phyloP scores from a whole-genome alignment of 2,329 filamentous ascomycete species.

The Leptographium radiaticola region DNA sequence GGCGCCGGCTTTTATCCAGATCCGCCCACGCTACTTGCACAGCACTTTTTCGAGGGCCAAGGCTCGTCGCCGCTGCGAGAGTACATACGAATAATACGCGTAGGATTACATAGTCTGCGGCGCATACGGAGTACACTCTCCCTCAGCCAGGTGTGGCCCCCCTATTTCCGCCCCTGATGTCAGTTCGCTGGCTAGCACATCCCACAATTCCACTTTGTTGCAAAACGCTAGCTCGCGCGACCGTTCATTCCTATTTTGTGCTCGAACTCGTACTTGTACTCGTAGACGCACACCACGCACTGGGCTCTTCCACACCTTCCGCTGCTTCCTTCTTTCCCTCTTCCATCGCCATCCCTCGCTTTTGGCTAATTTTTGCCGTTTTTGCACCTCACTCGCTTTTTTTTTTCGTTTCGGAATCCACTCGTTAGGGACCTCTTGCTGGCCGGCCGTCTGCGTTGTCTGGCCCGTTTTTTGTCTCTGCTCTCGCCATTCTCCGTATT shows the following conservation, averaged over 20 bases:
- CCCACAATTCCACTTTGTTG: neutral
- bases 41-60: no score
- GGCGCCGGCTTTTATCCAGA: no score
- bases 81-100: no score
- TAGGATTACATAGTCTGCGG: no score
- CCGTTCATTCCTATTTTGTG: constrained; percentile 5
- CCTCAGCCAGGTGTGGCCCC: neutral
- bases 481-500: neutral
- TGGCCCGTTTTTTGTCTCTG: neutral
- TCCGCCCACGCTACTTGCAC: no score
- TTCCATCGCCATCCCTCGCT: neutral
- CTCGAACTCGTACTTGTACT: no score
- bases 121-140: neutral
- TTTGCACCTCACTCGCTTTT: no score
- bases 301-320: neutral
- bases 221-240: constrained; percentile 5
- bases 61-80: no score
- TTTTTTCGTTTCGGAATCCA: neutral
- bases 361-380: no score
- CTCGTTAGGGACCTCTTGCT: neutral
- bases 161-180: neutral
- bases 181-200: neutral
- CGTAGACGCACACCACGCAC: neutral
- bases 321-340: neutral
- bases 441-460: neutral